Evolutionary conservation across 352 stramenopile genomes (phyloP), one percentile per base, ranked within the genome.

Genomic region (Vaucheria bursata): DNA sequence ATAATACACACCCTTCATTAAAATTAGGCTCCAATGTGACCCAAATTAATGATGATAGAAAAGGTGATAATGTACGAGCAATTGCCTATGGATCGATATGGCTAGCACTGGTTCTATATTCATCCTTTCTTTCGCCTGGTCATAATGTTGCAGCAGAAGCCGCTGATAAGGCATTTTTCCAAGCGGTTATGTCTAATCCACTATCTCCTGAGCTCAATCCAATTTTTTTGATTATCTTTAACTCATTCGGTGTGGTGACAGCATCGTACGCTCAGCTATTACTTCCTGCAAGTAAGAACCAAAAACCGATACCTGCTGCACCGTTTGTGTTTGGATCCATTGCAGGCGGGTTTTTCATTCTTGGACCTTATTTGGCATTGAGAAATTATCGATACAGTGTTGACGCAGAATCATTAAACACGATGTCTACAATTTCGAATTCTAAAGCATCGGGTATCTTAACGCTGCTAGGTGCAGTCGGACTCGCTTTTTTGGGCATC

Each of bases 141-240:
- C 39, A 50, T 12, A 12, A 12, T 50, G 12, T 50, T 12, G 39
- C 39, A 69, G 18, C 59, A 69, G 59, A 69, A 25, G 45, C 45
- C 12, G 45, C 45, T 18, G 45, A 59, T 25, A 59, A 59, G 45
- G 29, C 29, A 18, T 38, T 18, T 18, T 38, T 32, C 18, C 33
- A 50, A 33, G 71, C 67, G 37, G 29, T 77, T 18, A 59, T 77
- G 5, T 12, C 35, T n/a, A 74, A 77, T 29, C 71, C 71, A 18
- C 75, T 77, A n/a, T 29, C 18, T 32, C 71, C 71, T 1, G 25
- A 12, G 5, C 18, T 77, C 6, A 65, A 65, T 49, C 6, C 6
- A 25, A 32, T 77, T 8, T 77, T 77, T 31, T 18, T 77, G 32
- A 49, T 71, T 31, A 68, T 77, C 38, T 77, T 77, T 8, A 77